Evolutionary conservation across 106 monocot genomes (phyloP), one percentile per base, ranked within the genome.

Genomic region (Chionographis japonica): DNA sequence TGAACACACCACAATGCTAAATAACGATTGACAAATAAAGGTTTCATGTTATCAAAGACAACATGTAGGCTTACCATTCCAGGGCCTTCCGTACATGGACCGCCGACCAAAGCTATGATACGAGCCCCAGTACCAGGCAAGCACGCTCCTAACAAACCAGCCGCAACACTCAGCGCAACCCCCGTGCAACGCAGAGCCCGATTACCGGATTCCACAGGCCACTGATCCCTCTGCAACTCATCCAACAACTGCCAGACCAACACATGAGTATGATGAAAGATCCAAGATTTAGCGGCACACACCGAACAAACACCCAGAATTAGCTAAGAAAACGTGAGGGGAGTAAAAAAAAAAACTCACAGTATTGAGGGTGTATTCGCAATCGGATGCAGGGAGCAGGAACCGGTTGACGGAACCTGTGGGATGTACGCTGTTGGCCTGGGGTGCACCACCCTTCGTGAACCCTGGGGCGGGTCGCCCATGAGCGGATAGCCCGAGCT

Each of bases 11-110:
- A 46, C 4, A 46, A 46, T 46, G 46, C 46, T 1, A 6, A 46
- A 46, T 46, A 46, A 10, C 5, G 46, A 46, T 46, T 10, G 9
- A 6, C 17, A 4, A 55, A 27, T 1, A 1, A 27, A 27, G 27
- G 27, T 17, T 5, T 55, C 10, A 35, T 60, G 0, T 60, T 7
- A 52, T 14, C 4, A 12, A 37, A 18, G 2, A 40, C 17, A 57
- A 54, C 39, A 46, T 51, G 49, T 10, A 61, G 37, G 52, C 79
- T 72, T 79, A 98, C 89, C 98, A 99, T 81, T 87, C 98, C 98
- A 54, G 93, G 98, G 18, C 98, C 98, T 50, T 86, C 89, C 0
- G 98, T 93, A 72, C 98, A 99, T 40, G 98, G 98, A 38, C 98
- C 98, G 27, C 98, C 93, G 37, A 99, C 80, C 61, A 99, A 78